Conservation (phyloP, 371 early-diverging fungal species). For the Funneliformis caledonium region DNA sequence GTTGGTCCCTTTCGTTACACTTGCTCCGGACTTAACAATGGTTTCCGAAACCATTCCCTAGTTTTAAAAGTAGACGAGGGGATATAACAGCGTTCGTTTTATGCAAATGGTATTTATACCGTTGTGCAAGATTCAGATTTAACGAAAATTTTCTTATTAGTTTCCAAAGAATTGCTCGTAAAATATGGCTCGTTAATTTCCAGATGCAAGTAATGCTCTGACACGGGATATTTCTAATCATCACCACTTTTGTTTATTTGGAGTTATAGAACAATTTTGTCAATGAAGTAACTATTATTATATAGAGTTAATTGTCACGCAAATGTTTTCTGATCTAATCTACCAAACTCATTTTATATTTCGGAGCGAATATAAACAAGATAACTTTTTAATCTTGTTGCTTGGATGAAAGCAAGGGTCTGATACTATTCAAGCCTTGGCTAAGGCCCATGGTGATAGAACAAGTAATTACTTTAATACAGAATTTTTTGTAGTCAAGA, state of each 20-base stretch:
- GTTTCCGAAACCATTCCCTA: no score
- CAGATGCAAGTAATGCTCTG: slow-evolving; percentile 45
- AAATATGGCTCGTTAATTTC: slow-evolving; percentile 52
- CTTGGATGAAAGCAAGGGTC: slow-evolving; percentile 75
- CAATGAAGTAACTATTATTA: slow-evolving; percentile 48
- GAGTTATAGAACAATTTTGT: slow-evolving; percentile 55
- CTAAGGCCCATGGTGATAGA: slow-evolving; percentile 71
- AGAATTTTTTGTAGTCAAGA: slow-evolving; percentile 41
- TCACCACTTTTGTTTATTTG: slow-evolving; percentile 54
- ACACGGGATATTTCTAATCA: slow-evolving; percentile 53
- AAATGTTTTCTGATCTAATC: not conserved
- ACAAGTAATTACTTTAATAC: slow-evolving; percentile 50
- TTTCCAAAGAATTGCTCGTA: slow-evolving; percentile 71
- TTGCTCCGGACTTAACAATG: not conserved
- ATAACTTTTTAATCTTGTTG: slow-evolving; percentile 61
- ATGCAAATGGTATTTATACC: slow-evolving; percentile 42
- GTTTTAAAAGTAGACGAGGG: not conserved
- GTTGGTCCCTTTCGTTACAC: no score
- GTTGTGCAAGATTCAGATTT: not conserved
- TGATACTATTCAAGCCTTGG: slow-evolving; percentile 65
- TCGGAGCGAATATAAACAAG: slow-evolving; percentile 54
- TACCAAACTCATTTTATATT: slow-evolving; percentile 33
- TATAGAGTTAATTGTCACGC: not conserved
- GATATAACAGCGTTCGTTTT: slow-evolving; percentile 44
- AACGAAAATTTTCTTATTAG: slow-evolving; percentile 42